Percentiles rank a stretch among this genome's conserved stretches.
These are phyloP conservation scores for Pseudophaeomoniella oleicola DNA, from an alignment of 2,329 filamentous ascomycete species.

Conservation along the genomic window DNA sequence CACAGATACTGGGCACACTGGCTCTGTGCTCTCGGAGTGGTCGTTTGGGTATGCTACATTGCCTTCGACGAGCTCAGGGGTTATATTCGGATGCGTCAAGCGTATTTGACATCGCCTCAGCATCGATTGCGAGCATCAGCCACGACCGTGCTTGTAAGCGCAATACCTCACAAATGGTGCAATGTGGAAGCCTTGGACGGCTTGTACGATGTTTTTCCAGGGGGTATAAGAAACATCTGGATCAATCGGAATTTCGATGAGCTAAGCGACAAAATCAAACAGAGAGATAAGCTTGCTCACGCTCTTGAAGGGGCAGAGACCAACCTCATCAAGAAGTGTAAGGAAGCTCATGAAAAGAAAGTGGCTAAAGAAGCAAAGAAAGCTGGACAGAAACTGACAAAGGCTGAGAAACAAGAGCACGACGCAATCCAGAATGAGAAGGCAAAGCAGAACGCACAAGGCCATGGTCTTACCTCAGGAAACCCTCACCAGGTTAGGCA, in stretches of 20 bases:
- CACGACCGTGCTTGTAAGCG: conserved; percentile 85
- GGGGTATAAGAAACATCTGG: conserved; percentile 91
- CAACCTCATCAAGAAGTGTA: conserved; percentile 63
- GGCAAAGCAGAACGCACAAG: conserved; percentile 29
- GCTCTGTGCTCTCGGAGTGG: conserved; percentile 59
- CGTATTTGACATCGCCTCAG: conserved; percentile 86
- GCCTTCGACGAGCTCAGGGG: conserved; percentile 75
- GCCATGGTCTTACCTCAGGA: conserved; percentile 38
- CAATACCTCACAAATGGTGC: conserved; percentile 84
- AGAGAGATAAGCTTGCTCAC: conserved; percentile 55
- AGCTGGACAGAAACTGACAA: conserved; percentile 30
- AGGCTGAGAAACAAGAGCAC: conserved; percentile 22
- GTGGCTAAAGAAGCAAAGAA: conserved; percentile 50
- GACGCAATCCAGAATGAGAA: conserved; percentile 36
- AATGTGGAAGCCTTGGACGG: conserved; percentile 65
- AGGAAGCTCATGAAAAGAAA: conserved; percentile 62
- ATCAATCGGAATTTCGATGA: conserved; percentile 80
- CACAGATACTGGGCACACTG: conserved; percentile 73
- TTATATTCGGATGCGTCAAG: conserved; percentile 86
- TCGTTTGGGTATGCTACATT: conserved; percentile 74
- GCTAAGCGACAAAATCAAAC: conserved; percentile 69
- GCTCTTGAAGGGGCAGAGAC: conserved; percentile 72
- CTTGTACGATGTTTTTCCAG: conserved; percentile 90
- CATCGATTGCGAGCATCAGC: conserved; percentile 87
- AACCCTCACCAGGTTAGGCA: conserved; percentile 41